These are phyloP conservation scores for Hypsizygus ulmarius DNA, from an alignment of 1,284 basidiomycete genomes.

Conservation along the genomic window DNA sequence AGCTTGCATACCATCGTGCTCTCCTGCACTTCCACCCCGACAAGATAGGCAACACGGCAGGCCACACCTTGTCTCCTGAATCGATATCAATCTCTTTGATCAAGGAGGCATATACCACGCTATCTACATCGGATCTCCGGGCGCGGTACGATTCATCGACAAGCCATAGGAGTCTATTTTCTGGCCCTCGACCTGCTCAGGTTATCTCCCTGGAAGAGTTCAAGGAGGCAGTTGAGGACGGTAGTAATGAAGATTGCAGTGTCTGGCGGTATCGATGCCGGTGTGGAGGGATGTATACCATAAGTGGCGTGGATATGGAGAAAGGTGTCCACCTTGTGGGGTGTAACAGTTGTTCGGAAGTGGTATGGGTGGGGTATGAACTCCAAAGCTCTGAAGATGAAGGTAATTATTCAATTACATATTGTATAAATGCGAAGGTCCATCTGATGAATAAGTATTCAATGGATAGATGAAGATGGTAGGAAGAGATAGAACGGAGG, in stretches of 20 bases:
- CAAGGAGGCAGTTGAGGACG: constrained; percentile 25
- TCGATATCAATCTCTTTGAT: constrained; percentile 51
- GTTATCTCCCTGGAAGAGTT: constrained; percentile 77
- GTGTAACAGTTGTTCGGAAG: constrained; percentile 73
- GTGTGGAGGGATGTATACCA: constrained; percentile 63
- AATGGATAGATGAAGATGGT: no score
- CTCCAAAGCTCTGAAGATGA: constrained; percentile 37
- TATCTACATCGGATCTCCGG: constrained; percentile 47
- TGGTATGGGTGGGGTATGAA: constrained; percentile 77
- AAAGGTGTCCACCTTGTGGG: constrained; percentile 62
- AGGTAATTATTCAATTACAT: not conserved
- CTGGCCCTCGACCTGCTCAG: constrained; percentile 64
- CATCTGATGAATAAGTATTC: no score
- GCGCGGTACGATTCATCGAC: constrained; percentile 45
- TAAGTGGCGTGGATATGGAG: constrained; percentile 60
- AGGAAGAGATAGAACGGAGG: no score
- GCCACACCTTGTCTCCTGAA: not conserved
- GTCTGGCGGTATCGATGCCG: constrained; percentile 64
- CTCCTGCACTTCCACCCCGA: constrained; percentile 69
- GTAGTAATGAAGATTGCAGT: constrained; percentile 22
- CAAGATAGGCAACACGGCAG: constrained; percentile 37
- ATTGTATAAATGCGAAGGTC: no score
- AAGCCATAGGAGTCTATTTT: constrained; percentile 4
- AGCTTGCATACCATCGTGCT: constrained; percentile 65
- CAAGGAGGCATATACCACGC: constrained; percentile 58